Evolutionary conservation across 192 early-diverging fungal species (phyloP), one percentile per base, ranked within the genome.

Genomic region (Kappamyces sp.): DNA sequence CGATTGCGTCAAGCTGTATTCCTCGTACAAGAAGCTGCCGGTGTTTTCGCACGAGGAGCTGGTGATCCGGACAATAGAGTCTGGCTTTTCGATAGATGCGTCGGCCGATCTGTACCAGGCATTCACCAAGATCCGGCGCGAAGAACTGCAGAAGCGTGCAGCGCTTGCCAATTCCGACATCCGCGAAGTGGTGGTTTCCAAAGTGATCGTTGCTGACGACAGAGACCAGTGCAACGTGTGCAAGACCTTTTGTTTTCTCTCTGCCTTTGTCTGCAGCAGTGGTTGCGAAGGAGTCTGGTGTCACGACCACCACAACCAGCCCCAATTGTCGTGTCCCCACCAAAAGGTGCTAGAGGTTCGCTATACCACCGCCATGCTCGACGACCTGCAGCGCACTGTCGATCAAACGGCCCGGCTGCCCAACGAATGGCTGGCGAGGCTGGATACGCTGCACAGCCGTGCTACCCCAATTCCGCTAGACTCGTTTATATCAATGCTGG

Each of bases 1-100:
- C 1, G 78, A 81, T n/a, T 93, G 92, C 64, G 87, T 86, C 3
- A 64, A 79, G 47, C 84, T 87, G 38, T 98, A 98, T 74, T 82
- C 87, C 57, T 74, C 79, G 57, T 89, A 87, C 63, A 72, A 69
- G 37, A 83, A 89, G 36, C 84, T 83, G 49, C 95, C 93, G 2
- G 90, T 92, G 1, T 98, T 96, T 66, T 93, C 89, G 9, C 95
- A 98, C 77, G 95, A 98, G 48, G 91, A 94, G 67, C 74, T 98
- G 8, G 43, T 13, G 9, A 44, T 9, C 8, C 9, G 13, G 13
- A 44, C 43, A 44, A 44, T 10, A 44, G 9, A 44, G 43, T 13
- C 9, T 44, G 43, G 13, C 8, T 44, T 13, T 10, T 13, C 13
- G 8, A 44, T 44, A 13, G 43, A 10, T 13, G 13, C 8, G 43